Evolutionary conservation across 192 early-diverging fungal species (phyloP).

Genomic region (Podila minutissima): DNA sequence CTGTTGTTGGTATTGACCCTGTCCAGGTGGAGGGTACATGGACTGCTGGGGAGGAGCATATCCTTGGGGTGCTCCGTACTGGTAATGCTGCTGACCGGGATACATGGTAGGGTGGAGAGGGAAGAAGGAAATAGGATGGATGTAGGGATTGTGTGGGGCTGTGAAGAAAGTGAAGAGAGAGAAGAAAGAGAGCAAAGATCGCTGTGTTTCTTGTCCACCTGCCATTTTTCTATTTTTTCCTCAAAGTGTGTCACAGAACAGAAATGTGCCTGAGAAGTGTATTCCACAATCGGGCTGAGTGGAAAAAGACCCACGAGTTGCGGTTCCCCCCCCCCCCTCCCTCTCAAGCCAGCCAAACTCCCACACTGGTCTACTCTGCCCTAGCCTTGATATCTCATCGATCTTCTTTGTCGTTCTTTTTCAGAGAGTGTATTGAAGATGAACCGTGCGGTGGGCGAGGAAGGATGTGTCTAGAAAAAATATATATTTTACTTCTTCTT

Average conservation of each 20-base stretch:
- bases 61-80: background rate
- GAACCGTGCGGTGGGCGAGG: no score
- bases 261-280: no score
- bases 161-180: background rate
- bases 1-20: constrained; percentile 7
- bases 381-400: no score
- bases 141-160: background rate
- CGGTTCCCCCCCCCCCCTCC: no score
- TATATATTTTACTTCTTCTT: constrained; percentile 54
- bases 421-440: no score
- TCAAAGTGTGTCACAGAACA: no score
- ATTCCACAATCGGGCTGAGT: no score
- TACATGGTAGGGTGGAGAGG: background rate
- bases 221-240: no score
- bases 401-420: no score
- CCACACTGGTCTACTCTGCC: no score
- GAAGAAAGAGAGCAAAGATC: background rate
- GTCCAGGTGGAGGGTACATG: constrained; percentile 4
- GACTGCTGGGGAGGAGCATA: constrained; percentile 22
- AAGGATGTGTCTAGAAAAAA: background rate
- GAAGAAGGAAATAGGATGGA: background rate
- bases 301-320: no score
- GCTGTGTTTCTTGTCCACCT: background rate
- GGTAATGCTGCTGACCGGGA: constrained; percentile 17
- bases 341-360: no score